Percentiles rank a stretch among this genome's conserved stretches.
Evolutionary conservation across 2,329 filamentous ascomycete genomes (phyloP).

Genomic region (Acrodontium crateriforme): DNA sequence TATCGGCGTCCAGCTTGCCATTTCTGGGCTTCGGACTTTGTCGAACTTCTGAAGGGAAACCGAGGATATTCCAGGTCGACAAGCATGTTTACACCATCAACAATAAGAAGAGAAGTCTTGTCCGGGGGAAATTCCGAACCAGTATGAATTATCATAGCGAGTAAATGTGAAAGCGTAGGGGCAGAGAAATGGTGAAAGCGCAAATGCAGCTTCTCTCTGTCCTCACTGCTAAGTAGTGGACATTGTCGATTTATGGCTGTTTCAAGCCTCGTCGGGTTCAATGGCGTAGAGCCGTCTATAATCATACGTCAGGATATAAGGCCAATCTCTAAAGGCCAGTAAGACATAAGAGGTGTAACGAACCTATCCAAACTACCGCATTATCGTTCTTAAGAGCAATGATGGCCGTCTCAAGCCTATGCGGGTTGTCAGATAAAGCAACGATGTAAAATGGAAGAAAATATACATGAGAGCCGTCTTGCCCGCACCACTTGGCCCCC

Average conservation of each 20-base stretch:
- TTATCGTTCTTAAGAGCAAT: slow-evolving; percentile 1
- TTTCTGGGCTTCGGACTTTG: slow-evolving; percentile 30
- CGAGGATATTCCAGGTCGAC: slow-evolving; percentile 66
- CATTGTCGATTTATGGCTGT: background rate
- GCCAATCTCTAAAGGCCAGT: background rate
- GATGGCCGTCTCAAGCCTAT: slow-evolving; percentile 1
- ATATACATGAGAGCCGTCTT: slow-evolving; percentile 73
- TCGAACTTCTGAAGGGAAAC: slow-evolving; percentile 17
- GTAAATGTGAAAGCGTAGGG: slow-evolving; percentile 47
- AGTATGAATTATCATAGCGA: slow-evolving; percentile 61
- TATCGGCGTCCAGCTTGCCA: slow-evolving; percentile 38
- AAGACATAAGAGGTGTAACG: background rate
- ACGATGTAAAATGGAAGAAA: too few relatives aligned
- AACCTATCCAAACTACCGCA: slow-evolving; percentile 2
- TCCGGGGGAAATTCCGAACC: slow-evolving; percentile 47
- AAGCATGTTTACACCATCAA: slow-evolving; percentile 66
- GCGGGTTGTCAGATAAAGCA: too few relatives aligned
- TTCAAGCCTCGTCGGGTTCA: background rate
- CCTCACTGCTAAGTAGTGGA: background rate
- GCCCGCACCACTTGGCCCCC: slow-evolving; percentile 72
- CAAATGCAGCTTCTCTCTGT: background rate
- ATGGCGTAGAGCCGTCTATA: too few relatives aligned
- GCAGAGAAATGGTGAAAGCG: slow-evolving; percentile 49
- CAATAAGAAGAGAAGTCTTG: slow-evolving; percentile 53
- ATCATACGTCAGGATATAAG: too few relatives aligned